phyloP scores from a whole-genome alignment of 352 stramenopile species.

The Globisporangium parvum region DNA sequence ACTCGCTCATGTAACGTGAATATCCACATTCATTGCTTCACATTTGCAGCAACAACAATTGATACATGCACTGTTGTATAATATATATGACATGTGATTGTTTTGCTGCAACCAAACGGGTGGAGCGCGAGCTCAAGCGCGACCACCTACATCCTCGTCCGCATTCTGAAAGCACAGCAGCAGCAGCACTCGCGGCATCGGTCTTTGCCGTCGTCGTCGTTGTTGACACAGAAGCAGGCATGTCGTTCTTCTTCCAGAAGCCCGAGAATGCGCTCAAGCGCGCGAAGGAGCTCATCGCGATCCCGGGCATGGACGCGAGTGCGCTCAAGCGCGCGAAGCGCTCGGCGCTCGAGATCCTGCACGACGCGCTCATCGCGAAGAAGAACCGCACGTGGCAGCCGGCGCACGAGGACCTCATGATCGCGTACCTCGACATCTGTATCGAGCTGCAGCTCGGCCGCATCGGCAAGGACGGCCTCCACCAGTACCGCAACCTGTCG shows the following conservation, averaged over 20 bases:
- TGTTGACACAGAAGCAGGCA: conserved; percentile 9
- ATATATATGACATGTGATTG: too few relatives aligned
- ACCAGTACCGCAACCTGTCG: conserved; percentile 97
- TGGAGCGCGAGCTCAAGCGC: too few relatives aligned
- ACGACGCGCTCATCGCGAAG: conserved; percentile 94
- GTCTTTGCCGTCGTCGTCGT: too few relatives aligned
- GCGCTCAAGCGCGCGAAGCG: conserved; percentile 78
- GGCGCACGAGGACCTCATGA: conserved; percentile 97
- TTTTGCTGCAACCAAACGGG: too few relatives aligned
- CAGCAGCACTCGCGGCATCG: too few relatives aligned
- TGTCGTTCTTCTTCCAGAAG: conserved; percentile 88
- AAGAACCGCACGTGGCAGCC: conserved; percentile 96
- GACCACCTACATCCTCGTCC: too few relatives aligned
- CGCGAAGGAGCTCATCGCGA: conserved; percentile 80
- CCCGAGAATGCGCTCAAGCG: conserved; percentile 90
- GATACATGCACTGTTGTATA: too few relatives aligned
- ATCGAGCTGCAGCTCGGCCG: conserved; percentile 91
- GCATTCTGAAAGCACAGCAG: too few relatives aligned
- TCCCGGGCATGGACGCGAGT: conserved; percentile 62
- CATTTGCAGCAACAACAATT: too few relatives aligned
- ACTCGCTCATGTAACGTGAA: too few relatives aligned
- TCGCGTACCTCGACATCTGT: conserved; percentile 95
- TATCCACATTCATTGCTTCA: too few relatives aligned
- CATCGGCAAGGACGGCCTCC: conserved; percentile 97
- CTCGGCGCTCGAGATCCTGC: conserved; percentile 80